Percentiles rank a stretch among this genome's conserved stretches.
These are phyloP conservation scores for Talaromyces sp. DNA, from an alignment of 2,329 filamentous ascomycete species.

Conservation along the genomic window DNA sequence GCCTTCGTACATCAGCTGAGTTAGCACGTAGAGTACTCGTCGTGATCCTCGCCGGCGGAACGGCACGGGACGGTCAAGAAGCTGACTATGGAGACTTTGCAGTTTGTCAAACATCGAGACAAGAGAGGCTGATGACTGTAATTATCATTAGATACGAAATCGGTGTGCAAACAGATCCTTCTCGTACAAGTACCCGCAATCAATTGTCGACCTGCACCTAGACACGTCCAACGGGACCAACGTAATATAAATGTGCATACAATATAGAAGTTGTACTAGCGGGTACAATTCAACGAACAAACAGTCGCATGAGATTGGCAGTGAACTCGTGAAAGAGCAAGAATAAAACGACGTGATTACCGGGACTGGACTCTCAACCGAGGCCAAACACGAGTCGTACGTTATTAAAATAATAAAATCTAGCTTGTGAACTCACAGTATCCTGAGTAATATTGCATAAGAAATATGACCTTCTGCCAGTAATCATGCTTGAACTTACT, in stretches of 20 bases:
- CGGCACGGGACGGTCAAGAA: background rate
- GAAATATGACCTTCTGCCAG: background rate
- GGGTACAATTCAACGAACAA: background rate
- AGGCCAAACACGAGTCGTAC: background rate
- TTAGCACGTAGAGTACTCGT: background rate
- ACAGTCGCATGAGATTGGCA: background rate
- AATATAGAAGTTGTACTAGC: too few species aligned
- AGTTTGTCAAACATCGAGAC: too few species aligned
- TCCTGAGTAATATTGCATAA: background rate
- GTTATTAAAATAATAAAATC: background rate
- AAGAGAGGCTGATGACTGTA: background rate
- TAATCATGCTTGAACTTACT: background rate
- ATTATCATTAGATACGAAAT: too few species aligned
- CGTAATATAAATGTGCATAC: too few species aligned
- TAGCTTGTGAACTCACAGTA: background rate
- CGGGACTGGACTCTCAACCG: background rate
- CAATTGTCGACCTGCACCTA: background rate
- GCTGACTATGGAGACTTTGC: background rate
- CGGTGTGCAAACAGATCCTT: too few species aligned
- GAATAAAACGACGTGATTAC: background rate
- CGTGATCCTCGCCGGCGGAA: background rate
- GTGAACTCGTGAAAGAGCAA: background rate
- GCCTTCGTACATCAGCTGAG: background rate
- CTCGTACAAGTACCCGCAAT: background rate
- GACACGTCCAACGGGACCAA: background rate